A percentile compares a stretch with the other conserved stretches of the same genome.
phyloP scores from a whole-genome alignment of 768 basidiomycete species.

The Chalciporus pseudorubinellus region DNA sequence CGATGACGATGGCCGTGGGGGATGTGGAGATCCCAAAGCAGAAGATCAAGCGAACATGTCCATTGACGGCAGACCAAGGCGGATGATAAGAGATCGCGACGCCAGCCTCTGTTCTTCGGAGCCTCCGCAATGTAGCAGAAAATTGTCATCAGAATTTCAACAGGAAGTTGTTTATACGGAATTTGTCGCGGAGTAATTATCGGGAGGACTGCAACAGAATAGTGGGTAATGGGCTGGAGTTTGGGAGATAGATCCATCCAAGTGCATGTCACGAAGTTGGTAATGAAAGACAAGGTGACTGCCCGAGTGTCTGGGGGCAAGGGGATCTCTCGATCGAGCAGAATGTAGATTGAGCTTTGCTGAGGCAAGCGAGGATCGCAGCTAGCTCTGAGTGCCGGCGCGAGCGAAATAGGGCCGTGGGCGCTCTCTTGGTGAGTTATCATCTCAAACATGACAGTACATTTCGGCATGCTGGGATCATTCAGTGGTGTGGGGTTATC shows the following conservation, averaged over 20 bases:
- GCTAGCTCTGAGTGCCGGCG: neutral
- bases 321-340: neutral
- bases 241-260: neutral
- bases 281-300: neutral
- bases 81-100: neutral
- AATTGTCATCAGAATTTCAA: neutral
- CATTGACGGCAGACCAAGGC: neutral
- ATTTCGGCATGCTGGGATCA: neutral
- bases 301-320: neutral
- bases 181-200: neutral
- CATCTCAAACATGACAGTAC: neutral
- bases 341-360: neutral
- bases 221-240: neutral
- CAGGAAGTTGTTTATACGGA: neutral
- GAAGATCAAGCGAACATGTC: neutral
- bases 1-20: neutral
- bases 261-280: neutral
- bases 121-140: neutral
- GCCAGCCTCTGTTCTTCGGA: neutral
- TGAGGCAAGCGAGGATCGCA: neutral
- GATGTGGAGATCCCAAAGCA: neutral
- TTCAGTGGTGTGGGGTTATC: neutral
- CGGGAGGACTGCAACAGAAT: neutral
- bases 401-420: neutral
- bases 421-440: neutral